Evolutionary conservation across 257 asterid genomes (phyloP).

Genomic region (Fraxinus cuspidata): DNA sequence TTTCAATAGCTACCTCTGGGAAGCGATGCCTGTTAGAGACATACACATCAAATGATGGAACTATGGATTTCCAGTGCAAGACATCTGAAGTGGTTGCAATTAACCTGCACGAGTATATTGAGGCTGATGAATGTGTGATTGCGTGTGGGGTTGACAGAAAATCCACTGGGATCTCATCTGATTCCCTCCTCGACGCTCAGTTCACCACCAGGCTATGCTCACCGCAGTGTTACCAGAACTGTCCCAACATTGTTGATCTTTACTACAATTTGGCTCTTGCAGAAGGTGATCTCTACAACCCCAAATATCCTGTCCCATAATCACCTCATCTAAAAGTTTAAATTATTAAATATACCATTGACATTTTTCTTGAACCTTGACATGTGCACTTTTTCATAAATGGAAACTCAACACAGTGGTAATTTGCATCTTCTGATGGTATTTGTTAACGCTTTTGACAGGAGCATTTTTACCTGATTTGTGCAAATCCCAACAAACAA

Average conservation of each 20-base stretch:
- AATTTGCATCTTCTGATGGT: background rate
- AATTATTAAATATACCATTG: too few relatives aligned
- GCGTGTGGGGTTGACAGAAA: constrained; percentile 35
- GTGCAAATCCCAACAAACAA: constrained; percentile 21
- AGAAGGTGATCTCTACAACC: constrained; percentile 29
- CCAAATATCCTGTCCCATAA: background rate
- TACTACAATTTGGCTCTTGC: constrained; percentile 37
- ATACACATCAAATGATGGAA: constrained; percentile 6
- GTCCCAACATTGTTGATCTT: constrained; percentile 46
- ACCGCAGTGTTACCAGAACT: constrained; percentile 26
- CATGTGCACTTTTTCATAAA: too few relatives aligned
- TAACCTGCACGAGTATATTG: constrained; percentile 16
- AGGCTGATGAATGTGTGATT: constrained; percentile 31
- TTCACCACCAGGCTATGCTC: constrained; percentile 35
- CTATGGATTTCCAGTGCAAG: constrained; percentile 26
- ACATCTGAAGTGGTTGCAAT: constrained; percentile 27
- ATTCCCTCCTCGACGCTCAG: constrained; percentile 24
- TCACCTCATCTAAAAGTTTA: background rate
- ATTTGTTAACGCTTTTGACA: constrained; percentile 5
- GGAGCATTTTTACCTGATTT: constrained; percentile 30
- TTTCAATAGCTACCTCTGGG: constrained; percentile 35
- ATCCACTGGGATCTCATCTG: constrained; percentile 38
- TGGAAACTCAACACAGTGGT: too few relatives aligned
- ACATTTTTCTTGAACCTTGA: too few relatives aligned
- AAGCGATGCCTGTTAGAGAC: constrained; percentile 43